A percentile compares a stretch with the other conserved stretches of the same genome.
phyloP scores from a whole-genome alignment of 176 grass and related monocot genomes.

The Musa troglodytarum region DNA sequence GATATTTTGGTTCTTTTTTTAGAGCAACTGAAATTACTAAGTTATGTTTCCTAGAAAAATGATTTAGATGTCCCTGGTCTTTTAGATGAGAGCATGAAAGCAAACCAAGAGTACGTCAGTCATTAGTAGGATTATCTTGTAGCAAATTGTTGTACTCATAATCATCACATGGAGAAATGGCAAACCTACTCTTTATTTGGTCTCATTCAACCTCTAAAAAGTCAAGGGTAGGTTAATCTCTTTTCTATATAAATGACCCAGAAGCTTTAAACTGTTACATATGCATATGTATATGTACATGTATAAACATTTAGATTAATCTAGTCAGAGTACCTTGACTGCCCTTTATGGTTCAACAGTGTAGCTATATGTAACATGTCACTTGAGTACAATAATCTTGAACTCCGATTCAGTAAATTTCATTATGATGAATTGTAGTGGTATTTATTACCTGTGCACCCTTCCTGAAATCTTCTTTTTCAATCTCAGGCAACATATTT shows the following conservation, averaged over 20 bases:
- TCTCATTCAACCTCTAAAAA: neutral
- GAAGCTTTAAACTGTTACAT: too few species aligned
- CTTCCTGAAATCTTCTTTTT: constrained; percentile 83
- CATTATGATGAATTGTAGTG: constrained; percentile 17
- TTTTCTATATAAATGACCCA: neutral
- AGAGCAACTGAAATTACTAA: too few species aligned
- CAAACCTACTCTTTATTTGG: neutral
- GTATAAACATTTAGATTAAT: neutral
- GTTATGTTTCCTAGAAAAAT: too few species aligned
- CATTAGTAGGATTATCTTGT: too few species aligned
- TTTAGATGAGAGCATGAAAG: too few species aligned
- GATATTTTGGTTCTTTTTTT: too few species aligned
- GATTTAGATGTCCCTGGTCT: too few species aligned
- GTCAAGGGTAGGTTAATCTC: neutral
- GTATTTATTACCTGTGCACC: constrained; percentile 72
- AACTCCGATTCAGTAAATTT: neutral
- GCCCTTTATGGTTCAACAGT: neutral
- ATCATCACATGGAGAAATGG: neutral
- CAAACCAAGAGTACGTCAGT: too few species aligned
- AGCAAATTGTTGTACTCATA: neutral
- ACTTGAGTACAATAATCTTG: too few species aligned
- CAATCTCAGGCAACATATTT: constrained; percentile 78
- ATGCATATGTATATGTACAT: too few species aligned
- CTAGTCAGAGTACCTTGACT: neutral
- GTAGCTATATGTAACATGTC: too few species aligned